Conservation (phyloP, 2,329 filamentous ascomycete species). For the Botrytis porri region DNA sequence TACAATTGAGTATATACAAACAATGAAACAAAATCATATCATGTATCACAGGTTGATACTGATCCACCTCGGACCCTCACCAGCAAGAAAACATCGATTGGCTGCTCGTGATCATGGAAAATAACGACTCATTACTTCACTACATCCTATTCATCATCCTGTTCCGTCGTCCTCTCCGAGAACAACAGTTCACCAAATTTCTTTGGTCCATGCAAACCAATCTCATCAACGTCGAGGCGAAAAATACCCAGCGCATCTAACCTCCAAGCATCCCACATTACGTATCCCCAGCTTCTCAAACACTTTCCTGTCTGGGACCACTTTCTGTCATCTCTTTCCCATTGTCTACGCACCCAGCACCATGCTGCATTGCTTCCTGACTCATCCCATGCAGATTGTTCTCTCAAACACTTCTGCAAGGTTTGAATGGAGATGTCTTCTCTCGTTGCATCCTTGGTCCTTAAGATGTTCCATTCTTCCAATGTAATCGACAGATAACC, state of each 20-base stretch:
- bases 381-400: not conserved
- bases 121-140: not conserved
- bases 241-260: not conserved
- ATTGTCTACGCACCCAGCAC: not conserved
- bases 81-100: too few species aligned
- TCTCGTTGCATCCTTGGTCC: not conserved
- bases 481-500: not conserved
- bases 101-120: too few species aligned
- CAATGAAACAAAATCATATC: too few species aligned
- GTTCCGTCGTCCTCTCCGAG: fast-evolving
- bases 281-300: not conserved
- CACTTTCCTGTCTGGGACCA: not conserved
- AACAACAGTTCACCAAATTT: not conserved
- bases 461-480: not conserved
- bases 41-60: too few species aligned
- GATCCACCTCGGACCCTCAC: too few species aligned
- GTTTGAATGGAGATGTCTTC: not conserved
- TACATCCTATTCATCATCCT: not conserved
- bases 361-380: not conserved
- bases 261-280: not conserved
- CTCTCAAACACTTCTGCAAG: not conserved
- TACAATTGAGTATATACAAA: not conserved
- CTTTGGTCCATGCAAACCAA: not conserved
- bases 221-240: not conserved
- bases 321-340: not conserved